These are phyloP conservation scores for Penicillium aurantiogriseum DNA, from an alignment of 2,329 filamentous ascomycete genomes.

Conservation along the genomic window DNA sequence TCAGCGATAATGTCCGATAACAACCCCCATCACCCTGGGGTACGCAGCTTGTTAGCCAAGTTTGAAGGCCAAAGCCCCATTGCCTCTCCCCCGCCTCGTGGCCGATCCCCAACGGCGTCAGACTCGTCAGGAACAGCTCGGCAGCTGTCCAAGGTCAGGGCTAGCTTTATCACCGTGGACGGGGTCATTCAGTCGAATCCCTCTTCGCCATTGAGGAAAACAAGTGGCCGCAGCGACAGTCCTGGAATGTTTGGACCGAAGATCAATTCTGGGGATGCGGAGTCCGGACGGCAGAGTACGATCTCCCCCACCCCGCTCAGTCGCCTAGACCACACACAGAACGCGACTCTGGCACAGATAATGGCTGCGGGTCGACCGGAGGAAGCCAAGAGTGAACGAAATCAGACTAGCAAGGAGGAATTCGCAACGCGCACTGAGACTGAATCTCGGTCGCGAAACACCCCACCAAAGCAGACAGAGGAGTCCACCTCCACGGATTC, in stretches of 20 bases:
- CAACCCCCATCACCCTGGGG: slow-evolving; percentile 46
- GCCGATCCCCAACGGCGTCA: slow-evolving; percentile 61
- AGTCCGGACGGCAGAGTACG: slow-evolving; percentile 31
- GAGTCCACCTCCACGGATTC: slow-evolving; percentile 9
- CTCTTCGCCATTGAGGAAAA: slow-evolving; percentile 44
- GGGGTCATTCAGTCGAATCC: slow-evolving; percentile 44
- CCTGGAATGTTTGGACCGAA: slow-evolving; percentile 31
- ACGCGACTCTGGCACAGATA: slow-evolving; percentile 18
- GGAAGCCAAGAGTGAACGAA: slow-evolving; percentile 7
- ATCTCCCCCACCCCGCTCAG: slow-evolving; percentile 30
- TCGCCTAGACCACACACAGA: slow-evolving; percentile 17
- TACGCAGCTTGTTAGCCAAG: slow-evolving; percentile 74
- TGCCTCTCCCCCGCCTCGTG: slow-evolving; percentile 65
- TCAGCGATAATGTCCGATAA: slow-evolving; percentile 22
- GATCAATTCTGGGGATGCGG: slow-evolving; percentile 34
- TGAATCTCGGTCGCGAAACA: slow-evolving; percentile 12
- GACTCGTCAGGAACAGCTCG: slow-evolving; percentile 47
- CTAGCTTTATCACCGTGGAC: slow-evolving; percentile 72
- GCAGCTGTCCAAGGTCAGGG: slow-evolving; percentile 71
- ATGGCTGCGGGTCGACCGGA: slow-evolving; percentile 9
- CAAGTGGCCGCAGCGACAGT: slow-evolving; percentile 36
- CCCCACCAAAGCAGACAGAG: slow-evolving; percentile 21
- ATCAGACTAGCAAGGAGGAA: slow-evolving; percentile 12
- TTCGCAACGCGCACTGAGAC: slow-evolving; percentile 7
- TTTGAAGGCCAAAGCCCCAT: slow-evolving; percentile 66